phyloP scores from a whole-genome alignment of 2,329 filamentous ascomycete species.

The Berkeleyomyces rouxiae region DNA sequence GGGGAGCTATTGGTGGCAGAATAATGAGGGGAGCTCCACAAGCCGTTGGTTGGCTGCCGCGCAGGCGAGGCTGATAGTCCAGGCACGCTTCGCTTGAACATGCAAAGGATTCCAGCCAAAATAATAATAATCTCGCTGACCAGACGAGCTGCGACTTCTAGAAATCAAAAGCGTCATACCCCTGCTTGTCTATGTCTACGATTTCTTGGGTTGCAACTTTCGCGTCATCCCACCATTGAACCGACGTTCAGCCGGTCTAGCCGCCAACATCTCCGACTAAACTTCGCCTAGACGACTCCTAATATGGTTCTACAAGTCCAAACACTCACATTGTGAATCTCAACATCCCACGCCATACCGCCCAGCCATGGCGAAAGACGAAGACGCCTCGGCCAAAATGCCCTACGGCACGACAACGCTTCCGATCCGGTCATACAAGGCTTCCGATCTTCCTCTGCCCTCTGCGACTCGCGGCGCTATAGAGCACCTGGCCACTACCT shows the following conservation, averaged over 20 bases:
- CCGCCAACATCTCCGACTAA: neutral
- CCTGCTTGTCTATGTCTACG: neutral
- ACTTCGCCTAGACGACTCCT: neutral
- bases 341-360: neutral
- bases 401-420: neutral
- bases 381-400: neutral
- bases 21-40: neutral
- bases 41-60: neutral
- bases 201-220: neutral
- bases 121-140: neutral
- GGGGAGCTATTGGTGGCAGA: neutral
- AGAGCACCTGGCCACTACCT: slow-evolving; percentile 58
- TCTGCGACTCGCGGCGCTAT: slow-evolving; percentile 58
- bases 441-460: slow-evolving; percentile 57
- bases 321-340: neutral
- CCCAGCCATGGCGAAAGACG: neutral
- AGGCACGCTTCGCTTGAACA: neutral
- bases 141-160: neutral
- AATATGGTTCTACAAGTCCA: neutral
- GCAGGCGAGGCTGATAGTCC: neutral
- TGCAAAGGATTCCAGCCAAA: neutral
- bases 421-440: slow-evolving; percentile 41
- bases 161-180: neutral
- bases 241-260: neutral
- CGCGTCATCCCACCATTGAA: no score